These are phyloP conservation scores for Papiliotrema nemorosa DNA, from an alignment of 1,284 basidiomycete species.

Conservation along the genomic window DNA sequence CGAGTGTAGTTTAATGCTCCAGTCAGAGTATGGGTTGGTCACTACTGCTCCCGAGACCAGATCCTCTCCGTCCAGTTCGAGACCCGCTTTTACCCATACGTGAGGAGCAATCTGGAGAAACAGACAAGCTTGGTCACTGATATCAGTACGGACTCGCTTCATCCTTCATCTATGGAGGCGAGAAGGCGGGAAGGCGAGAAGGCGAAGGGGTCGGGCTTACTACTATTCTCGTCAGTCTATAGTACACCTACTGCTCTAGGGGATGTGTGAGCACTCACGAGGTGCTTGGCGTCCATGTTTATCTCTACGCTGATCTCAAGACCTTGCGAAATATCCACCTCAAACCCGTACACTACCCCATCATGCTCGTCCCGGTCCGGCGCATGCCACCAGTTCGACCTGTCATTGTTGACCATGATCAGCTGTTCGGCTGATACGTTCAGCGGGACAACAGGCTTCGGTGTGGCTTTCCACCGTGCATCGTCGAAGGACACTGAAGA, in stretches of 20 bases:
- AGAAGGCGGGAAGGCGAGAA: too few relatives aligned
- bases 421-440: slow-evolving; percentile 1
- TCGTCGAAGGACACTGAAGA: slow-evolving; percentile 5
- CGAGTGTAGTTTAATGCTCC: not conserved
- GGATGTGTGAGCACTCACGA: not conserved
- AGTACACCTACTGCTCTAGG: not conserved
- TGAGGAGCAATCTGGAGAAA: not conserved
- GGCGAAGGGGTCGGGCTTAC: slow-evolving; percentile 1
- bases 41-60: slow-evolving; percentile 4
- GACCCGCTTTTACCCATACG: slow-evolving; percentile 4
- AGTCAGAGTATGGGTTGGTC: slow-evolving; percentile 8
- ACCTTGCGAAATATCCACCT: not conserved
- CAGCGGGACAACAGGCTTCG: slow-evolving; percentile 4
- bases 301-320: slow-evolving; percentile 6
- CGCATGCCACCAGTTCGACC: slow-evolving; percentile 2
- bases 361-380: not conserved
- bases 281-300: not conserved
- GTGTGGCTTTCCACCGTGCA: not conserved
- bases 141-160: too few relatives aligned
- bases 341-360: slow-evolving; percentile 3
- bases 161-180: too few relatives aligned
- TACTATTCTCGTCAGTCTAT: slow-evolving; percentile 1
- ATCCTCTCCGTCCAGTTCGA: slow-evolving; percentile 6
- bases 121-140: slow-evolving; percentile 4
- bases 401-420: slow-evolving; percentile 2